Conservation (phyloP, 202 grass and related monocot species). For the Cymbopogon flexuosus region DNA sequence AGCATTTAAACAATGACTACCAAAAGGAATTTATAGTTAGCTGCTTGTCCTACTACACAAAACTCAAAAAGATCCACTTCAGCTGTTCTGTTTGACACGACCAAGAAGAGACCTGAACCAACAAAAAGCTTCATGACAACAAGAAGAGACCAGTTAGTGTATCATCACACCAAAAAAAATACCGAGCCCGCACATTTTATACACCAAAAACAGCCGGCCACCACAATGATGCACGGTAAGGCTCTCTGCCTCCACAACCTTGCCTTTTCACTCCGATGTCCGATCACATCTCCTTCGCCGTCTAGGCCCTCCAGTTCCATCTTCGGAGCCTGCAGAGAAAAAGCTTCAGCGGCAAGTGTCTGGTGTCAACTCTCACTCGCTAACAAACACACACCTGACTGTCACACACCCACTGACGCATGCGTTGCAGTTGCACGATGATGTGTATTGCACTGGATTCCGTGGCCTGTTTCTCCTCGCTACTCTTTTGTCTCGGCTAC, state of each 20-base stretch:
- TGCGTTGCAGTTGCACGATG: neutral
- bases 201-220: neutral
- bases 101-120: neutral
- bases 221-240: neutral
- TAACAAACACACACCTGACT: neutral
- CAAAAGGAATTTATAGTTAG: neutral
- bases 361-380: neutral
- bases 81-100: neutral
- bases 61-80: neutral
- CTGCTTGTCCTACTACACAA: neutral
- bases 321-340: neutral
- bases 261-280: neutral
- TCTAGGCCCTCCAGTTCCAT: conserved; percentile 7
- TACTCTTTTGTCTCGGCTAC: neutral
- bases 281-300: neutral
- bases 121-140: neutral
- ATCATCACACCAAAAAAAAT: neutral
- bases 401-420: neutral
- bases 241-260: neutral
- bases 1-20: too few species aligned
- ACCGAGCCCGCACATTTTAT: neutral
- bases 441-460: neutral
- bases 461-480: neutral
- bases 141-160: too few species aligned
- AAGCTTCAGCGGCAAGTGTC: neutral